phyloP scores from a whole-genome alignment of 2,329 filamentous ascomycete genomes.

The Curvularia spicifera region DNA sequence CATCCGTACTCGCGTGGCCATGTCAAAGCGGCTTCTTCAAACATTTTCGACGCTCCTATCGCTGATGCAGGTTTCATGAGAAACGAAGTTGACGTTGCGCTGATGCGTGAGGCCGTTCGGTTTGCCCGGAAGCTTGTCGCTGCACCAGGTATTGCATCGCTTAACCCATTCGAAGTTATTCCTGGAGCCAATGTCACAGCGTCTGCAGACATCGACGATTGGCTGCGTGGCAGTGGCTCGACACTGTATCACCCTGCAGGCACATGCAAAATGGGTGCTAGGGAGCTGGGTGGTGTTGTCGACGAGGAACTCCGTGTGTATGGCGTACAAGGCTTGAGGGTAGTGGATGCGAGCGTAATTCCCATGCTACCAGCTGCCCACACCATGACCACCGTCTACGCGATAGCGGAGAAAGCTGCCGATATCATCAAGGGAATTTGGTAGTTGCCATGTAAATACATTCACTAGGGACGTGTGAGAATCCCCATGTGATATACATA shows the following conservation, averaged over 20 bases:
- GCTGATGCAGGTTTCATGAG: conserved; percentile 34
- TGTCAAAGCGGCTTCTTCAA: conserved; percentile 28
- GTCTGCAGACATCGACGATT: conserved; percentile 26
- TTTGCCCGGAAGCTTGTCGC: conserved; percentile 26
- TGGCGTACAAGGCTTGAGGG: conserved; percentile 28
- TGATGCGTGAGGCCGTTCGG: conserved; percentile 31
- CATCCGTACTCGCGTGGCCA: conserved; percentile 38
- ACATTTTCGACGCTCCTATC: conserved; percentile 32
- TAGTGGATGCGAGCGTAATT: conserved; percentile 30
- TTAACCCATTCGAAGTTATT: conserved; percentile 28
- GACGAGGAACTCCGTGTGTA: conserved; percentile 35
- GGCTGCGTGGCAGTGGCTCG: conserved; percentile 19
- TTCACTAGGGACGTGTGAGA: not conserved
- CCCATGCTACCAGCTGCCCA: conserved; percentile 29
- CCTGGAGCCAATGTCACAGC: conserved; percentile 31
- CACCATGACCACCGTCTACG: conserved; percentile 32
- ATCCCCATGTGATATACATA: not conserved
- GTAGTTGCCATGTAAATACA: not conserved
- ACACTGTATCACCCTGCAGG: conserved; percentile 39
- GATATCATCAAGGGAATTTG: conserved; percentile 14
- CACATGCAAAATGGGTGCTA: conserved; percentile 34
- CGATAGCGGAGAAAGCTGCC: conserved; percentile 28
- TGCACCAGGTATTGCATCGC: conserved; percentile 21
- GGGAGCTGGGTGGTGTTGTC: conserved; percentile 38
- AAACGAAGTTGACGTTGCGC: conserved; percentile 31